Evolutionary conservation across 768 basidiomycete species (phyloP), one percentile per base, ranked within the genome.

Genomic region (Trametes gibbosa): DNA sequence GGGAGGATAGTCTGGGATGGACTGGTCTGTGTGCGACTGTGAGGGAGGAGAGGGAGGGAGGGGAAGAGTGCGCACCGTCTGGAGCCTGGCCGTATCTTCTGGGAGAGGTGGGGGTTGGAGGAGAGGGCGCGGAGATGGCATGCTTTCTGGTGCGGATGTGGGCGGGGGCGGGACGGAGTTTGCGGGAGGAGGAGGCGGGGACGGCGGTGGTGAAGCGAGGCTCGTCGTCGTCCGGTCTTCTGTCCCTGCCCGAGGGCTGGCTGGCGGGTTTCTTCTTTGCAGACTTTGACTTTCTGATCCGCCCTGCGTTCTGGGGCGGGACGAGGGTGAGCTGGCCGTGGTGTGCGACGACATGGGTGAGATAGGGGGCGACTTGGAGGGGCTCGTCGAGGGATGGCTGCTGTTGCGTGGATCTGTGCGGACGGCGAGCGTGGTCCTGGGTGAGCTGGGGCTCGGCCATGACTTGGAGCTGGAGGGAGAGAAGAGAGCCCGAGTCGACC

Each of bases 1-100:
- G 13, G 90, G 90, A 7, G 86, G 87, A 66, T 87, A 87, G 67
- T 89, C 81, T 25, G 84, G 82, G 47, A 77, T 73, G 27, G 61
- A 46, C 27, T 59, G 40, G 63, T 66, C 66, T 68, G 49, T 21
- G 25, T 53, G 48, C 24, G 37, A 45, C 35, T 27, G 25, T 41
- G 53, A 46, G 45, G 10, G n/a, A 43, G 50, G 48, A n/a, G 12
- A 19, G 4, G 24, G 10, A 37, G 23, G 40, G 50, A 50, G 47
- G 16, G 43, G 32, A 4, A 29, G 46, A 21, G 24, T 14, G 50
- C 62, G 16, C 32, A 66, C 65, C 62, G 24, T 66, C 65, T 5
- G 57, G 49, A 8, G 55, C 34, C 8, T 56, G 42, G 23, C 62
- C 65, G 50, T 37, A 48, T n/a, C 52, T 40, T 5, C 39, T 23